Evolutionary conservation across 2,329 filamentous ascomycete genomes (phyloP), one percentile per base, ranked within the genome.

Genomic region (Fusarium sp.): DNA sequence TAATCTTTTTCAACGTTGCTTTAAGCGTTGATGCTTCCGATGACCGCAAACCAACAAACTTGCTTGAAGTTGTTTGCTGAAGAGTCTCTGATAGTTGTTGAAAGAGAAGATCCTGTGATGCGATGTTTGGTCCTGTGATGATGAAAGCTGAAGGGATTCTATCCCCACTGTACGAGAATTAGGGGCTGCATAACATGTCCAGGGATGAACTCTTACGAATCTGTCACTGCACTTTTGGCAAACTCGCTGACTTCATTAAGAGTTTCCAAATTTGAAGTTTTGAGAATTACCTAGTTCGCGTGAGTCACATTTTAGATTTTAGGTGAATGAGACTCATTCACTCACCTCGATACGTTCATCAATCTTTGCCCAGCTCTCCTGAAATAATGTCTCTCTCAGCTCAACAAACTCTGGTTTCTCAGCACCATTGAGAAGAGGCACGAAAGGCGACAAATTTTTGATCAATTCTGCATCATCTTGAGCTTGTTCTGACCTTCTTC

Each of bases 41-140:
- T 2, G 92, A 93, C 8, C 89, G 88, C 44, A 97, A 77, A 18
- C 89, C 82, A 8, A 93, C 87, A 68, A 93, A 89, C 49, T 84
- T 84, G 48, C 88, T 88, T 20, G 80, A 74, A 26, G 80, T 77
- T 49, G 84, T 77, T 64, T 77, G 69, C 73, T 81, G 80, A n/a
- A 90, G 79, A n/a, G 80, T 80, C 61, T 88, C 85, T 15, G 87
- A 85, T 13, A 94, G 80, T 77, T 93, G 91, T 60, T 88, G 84
- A 71, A 94, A 94, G n/a, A 94, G 84, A 15, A 92, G 83, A 41
- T 89, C 87, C 77, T 94, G 91, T 3, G 91, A 91, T 35, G 92
- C 90, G 71, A 94, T 91, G 68, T 93, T 93, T 10, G 93, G 91
- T 0, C 93, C 93, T 11, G 92, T 92, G 61, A 93, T 86, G 70